phyloP scores from a whole-genome alignment of 2,329 filamentous ascomycete genomes.

The Colletotrichum viniferum region DNA sequence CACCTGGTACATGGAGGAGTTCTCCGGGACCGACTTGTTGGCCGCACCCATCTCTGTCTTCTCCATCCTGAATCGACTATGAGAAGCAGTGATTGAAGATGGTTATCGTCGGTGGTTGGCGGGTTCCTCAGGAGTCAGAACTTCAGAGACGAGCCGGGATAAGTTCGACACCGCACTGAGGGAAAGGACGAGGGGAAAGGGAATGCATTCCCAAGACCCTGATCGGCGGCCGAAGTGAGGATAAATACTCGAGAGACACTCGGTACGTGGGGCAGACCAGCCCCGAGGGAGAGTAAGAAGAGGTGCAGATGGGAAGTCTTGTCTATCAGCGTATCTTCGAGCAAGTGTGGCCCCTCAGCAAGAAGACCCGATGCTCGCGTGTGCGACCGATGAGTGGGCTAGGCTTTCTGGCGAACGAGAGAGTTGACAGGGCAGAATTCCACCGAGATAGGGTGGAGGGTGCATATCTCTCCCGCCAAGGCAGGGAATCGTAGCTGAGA shows the following conservation, averaged over 20 bases:
- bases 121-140: too few relatives aligned
- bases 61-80: not conserved
- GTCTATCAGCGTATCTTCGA: constrained; percentile 11
- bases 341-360: not conserved
- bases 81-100: too few relatives aligned
- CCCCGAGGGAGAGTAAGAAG: too few relatives aligned
- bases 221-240: not conserved
- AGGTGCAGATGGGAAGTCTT: not conserved
- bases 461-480: constrained; percentile 11
- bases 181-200: too few relatives aligned
- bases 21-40: constrained; percentile 21
- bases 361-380: not conserved
- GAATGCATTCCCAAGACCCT: too few relatives aligned
- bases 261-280: too few relatives aligned
- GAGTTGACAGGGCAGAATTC: not conserved
- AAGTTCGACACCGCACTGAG: too few relatives aligned
- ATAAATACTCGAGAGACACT: not conserved
- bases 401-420: not conserved
- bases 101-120: too few relatives aligned
- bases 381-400: not conserved
- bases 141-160: too few relatives aligned
- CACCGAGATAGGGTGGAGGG: constrained; percentile 14
- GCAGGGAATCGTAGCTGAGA: not conserved
- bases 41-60: constrained; percentile 16
- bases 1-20: constrained; percentile 20